Evolutionary conservation across 2,329 filamentous ascomycete species (phyloP).

Genomic region (Alternaria triticimaculans): DNA sequence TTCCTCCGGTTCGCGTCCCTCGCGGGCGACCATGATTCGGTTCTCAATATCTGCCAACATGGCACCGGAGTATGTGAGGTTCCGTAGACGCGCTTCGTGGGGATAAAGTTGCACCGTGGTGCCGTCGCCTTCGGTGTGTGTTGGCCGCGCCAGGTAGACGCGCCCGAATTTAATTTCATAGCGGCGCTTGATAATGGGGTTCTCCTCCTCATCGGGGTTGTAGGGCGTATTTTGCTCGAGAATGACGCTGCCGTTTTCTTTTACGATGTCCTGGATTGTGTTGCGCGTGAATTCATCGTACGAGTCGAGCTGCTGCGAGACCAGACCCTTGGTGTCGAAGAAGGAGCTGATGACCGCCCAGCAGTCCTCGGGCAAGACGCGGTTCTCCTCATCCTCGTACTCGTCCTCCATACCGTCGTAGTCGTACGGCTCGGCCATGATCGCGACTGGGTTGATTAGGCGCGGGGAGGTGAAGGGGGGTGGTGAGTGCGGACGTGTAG

Average conservation of each 20-base stretch:
- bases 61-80: slow-evolving; percentile 92
- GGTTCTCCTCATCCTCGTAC: slow-evolving; percentile 68
- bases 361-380: slow-evolving; percentile 92
- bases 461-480: slow-evolving; percentile 1
- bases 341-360: slow-evolving; percentile 98
- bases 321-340: slow-evolving; percentile 94
- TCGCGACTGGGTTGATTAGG: slow-evolving; percentile 20
- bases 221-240: slow-evolving; percentile 90
- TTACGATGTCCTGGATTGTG: slow-evolving; percentile 92
- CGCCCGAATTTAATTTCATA: slow-evolving; percentile 96
- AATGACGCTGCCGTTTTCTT: slow-evolving; percentile 89
- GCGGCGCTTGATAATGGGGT: slow-evolving; percentile 80
- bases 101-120: slow-evolving; percentile 84
- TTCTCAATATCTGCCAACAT: slow-evolving; percentile 89
- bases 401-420: slow-evolving; percentile 50
- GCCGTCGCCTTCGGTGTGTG: slow-evolving; percentile 92
- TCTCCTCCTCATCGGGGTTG: slow-evolving; percentile 70
- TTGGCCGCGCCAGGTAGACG: slow-evolving; percentile 85
- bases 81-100: slow-evolving; percentile 93
- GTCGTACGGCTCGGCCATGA: slow-evolving; percentile 55
- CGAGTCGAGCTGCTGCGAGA: slow-evolving; percentile 96
- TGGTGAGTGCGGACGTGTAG: slow-evolving; percentile 20
- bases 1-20: slow-evolving; percentile 70
- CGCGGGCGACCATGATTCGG: slow-evolving; percentile 81
- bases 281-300: slow-evolving; percentile 96